A percentile compares a stretch with the other conserved stretches of the same genome.
Conservation (phyloP, 495 filamentous ascomycete genomes). For the Penicillium robsamsonii region DNA sequence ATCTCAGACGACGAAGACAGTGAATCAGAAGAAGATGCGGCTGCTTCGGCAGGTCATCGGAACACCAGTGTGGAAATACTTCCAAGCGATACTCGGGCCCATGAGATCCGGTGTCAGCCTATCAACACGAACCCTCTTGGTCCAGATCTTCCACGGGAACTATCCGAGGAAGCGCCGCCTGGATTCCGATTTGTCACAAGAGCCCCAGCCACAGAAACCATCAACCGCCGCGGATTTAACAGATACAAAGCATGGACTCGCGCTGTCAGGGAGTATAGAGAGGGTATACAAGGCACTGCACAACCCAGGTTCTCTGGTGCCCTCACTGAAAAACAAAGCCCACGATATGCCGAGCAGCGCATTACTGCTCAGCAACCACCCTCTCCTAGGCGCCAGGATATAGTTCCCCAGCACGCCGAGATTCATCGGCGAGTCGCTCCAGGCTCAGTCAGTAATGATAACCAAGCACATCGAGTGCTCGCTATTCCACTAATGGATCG, state of each 20-base stretch:
- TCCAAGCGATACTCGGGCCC: conserved; percentile 34
- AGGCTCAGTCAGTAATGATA: conserved; percentile 19
- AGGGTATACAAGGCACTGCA: conserved; percentile 22
- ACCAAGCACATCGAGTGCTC: conserved; percentile 11
- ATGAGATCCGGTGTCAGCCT: conserved; percentile 36
- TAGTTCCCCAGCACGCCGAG: conserved; percentile 13
- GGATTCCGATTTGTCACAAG: conserved; percentile 37
- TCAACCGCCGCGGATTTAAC: conserved; percentile 48
- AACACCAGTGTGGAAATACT: conserved; percentile 42
- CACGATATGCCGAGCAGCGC: conserved; percentile 24
- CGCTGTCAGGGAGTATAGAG: conserved; percentile 41
- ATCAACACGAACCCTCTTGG: conserved; percentile 18
- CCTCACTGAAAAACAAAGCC: conserved; percentile 19
- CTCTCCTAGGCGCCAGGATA: conserved; percentile 15
- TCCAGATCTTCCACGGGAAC: conserved; percentile 25
- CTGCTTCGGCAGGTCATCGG: conserved; percentile 18
- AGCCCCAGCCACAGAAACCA: conserved; percentile 27
- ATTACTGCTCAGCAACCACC: conserved; percentile 19
- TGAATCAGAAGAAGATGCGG: conserved; percentile 48
- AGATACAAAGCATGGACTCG: conserved; percentile 51
- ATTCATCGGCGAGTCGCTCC: conserved; percentile 16
- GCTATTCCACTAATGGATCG: conserved; percentile 13
- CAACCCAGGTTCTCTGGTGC: conserved; percentile 10
- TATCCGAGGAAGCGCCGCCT: conserved; percentile 39
- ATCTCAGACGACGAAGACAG: conserved; percentile 78